These are phyloP conservation scores for Saccharomyces kudriavzevii DNA, from an alignment of 805 yeast genomes.

Conservation along the genomic window DNA sequence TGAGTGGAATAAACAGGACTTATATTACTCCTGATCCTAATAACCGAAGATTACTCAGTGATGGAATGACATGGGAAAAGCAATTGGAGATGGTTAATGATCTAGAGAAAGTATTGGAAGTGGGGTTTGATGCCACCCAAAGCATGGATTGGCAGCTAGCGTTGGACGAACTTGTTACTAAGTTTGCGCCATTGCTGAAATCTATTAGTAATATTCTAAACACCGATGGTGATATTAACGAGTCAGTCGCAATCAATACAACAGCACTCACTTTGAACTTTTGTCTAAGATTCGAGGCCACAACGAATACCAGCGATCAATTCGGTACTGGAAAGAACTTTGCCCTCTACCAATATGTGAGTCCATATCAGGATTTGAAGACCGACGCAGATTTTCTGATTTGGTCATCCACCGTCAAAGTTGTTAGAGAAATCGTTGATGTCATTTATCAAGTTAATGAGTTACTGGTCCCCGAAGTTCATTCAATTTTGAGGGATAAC, in stretches of 20 bases:
- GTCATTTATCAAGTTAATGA: slow-evolving; percentile 33
- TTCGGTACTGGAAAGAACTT: slow-evolving; percentile 25
- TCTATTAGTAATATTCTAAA: slow-evolving; percentile 35
- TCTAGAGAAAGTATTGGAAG: slow-evolving; percentile 26
- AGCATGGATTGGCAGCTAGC: slow-evolving; percentile 51
- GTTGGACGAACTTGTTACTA: slow-evolving; percentile 40
- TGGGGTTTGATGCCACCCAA: slow-evolving; percentile 33
- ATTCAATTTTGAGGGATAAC: slow-evolving; percentile 13
- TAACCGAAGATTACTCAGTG: slow-evolving; percentile 31
- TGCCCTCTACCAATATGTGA: slow-evolving; percentile 42
- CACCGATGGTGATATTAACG: slow-evolving; percentile 6
- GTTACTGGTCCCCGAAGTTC: slow-evolving; percentile 22
- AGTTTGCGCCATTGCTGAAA: slow-evolving; percentile 45
- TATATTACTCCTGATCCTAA: slow-evolving; percentile 44
- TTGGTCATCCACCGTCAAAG: slow-evolving; percentile 40
- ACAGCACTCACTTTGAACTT: slow-evolving; percentile 38
- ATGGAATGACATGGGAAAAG: slow-evolving; percentile 30
- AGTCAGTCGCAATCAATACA: slow-evolving; percentile 27
- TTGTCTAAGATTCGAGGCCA: slow-evolving; percentile 36
- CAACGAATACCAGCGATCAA: slow-evolving; percentile 8
- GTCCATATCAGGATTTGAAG: slow-evolving; percentile 33
- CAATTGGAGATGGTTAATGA: slow-evolving; percentile 32
- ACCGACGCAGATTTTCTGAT: slow-evolving; percentile 40
- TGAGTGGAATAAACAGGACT: slow-evolving; percentile 47
- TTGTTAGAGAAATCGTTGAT: slow-evolving; percentile 33